Percentiles rank a stretch among this genome's conserved stretches.
Conservation (phyloP, 495 filamentous ascomycete species). For the Platismatia glauca region DNA sequence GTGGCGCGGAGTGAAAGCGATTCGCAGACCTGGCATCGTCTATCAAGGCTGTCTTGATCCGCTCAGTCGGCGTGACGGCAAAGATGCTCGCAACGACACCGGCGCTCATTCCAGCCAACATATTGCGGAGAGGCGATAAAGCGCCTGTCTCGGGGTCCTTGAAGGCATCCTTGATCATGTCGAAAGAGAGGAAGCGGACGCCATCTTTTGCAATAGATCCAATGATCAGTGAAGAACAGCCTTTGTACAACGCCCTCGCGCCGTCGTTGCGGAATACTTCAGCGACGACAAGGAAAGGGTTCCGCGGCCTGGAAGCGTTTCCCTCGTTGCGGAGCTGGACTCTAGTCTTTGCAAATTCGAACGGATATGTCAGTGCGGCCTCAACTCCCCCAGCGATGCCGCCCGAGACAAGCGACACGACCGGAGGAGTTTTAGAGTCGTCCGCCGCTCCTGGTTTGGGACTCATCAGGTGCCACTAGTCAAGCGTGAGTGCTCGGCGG, state of each 20-base stretch:
- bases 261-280: slow-evolving; percentile 47
- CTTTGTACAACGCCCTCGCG: slow-evolving; percentile 50
- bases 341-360: slow-evolving; percentile 60
- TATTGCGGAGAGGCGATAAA: slow-evolving; percentile 45
- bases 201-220: slow-evolving; percentile 58
- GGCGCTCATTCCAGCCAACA: slow-evolving; percentile 53
- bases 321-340: slow-evolving; percentile 47
- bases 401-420: slow-evolving; percentile 44
- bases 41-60: slow-evolving; percentile 62
- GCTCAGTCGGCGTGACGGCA: slow-evolving; percentile 57
- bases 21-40: slow-evolving; percentile 50
- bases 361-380: slow-evolving; percentile 53
- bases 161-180: slow-evolving; percentile 53
- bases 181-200: slow-evolving; percentile 57
- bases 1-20: slow-evolving; percentile 42
- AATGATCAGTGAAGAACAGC: slow-evolving; percentile 52
- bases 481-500: neutral
- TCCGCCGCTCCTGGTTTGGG: neutral
- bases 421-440: slow-evolving; percentile 27
- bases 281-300: slow-evolving; percentile 46
- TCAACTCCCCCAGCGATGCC: slow-evolving; percentile 48
- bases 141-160: slow-evolving; percentile 47
- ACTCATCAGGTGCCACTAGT: neutral
- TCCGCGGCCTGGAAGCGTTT: slow-evolving; percentile 32
- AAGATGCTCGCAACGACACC: slow-evolving; percentile 50